These are phyloP conservation scores for Pugionium dolabratum DNA, from an alignment of 345 rosid genomes.

Conservation along the genomic window DNA sequence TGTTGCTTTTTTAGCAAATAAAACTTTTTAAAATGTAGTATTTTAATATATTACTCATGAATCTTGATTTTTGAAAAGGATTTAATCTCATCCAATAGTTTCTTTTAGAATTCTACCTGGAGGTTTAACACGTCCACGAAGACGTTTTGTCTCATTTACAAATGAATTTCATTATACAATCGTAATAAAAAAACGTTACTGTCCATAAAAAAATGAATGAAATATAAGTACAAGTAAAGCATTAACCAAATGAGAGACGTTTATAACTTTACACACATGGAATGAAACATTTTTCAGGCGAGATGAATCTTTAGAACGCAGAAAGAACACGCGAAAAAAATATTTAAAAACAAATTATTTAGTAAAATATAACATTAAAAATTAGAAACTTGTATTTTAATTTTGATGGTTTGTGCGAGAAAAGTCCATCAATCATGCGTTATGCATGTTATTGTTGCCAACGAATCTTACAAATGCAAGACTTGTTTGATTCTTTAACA, in stretches of 20 bases:
- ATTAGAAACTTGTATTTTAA: too few relatives aligned
- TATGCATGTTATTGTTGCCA: slow-evolving; percentile 41
- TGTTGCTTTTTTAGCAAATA: too few relatives aligned
- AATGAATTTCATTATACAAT: not conserved
- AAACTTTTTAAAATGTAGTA: too few relatives aligned
- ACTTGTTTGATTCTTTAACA: slow-evolving; percentile 14
- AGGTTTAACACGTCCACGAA: slow-evolving; percentile 15
- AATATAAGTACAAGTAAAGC: slow-evolving; percentile 24
- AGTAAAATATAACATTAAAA: not conserved
- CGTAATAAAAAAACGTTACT: slow-evolving; percentile 24
- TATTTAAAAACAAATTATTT: slow-evolving; percentile 4
- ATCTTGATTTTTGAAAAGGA: not conserved
- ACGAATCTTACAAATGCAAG: slow-evolving; percentile 39
- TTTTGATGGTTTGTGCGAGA: not conserved
- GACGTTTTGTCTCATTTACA: not conserved
- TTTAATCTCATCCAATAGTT: not conserved
- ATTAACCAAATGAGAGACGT: slow-evolving; percentile 25
- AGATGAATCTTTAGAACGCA: slow-evolving; percentile 36
- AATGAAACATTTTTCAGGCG: slow-evolving; percentile 41
- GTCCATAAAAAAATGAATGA: slow-evolving; percentile 1
- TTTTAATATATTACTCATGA: too few relatives aligned
- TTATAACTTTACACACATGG: slow-evolving; percentile 21
- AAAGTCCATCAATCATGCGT: slow-evolving; percentile 41
- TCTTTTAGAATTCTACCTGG: not conserved
- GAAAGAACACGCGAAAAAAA: slow-evolving; percentile 28